Evolutionary conservation across 768 basidiomycete genomes (phyloP).

Genomic region (Suillus brevipes): DNA sequence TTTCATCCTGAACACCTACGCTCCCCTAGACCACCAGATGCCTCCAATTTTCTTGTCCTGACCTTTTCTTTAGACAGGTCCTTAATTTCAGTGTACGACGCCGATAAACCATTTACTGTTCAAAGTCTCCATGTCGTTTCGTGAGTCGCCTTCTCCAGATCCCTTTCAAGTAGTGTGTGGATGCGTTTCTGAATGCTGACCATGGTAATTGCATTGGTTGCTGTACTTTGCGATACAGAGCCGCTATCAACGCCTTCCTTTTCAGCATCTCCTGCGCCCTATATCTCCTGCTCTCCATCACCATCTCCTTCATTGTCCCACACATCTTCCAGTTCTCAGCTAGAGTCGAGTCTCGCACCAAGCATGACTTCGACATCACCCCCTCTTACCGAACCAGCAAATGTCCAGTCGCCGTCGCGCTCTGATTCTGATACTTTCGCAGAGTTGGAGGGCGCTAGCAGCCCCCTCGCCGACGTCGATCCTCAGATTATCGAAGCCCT

Average conservation of each 20-base stretch:
- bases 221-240: constrained; percentile 9
- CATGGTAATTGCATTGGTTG: constrained; percentile 6
- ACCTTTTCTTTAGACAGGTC: constrained; percentile 20
- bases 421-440: constrained; percentile 30
- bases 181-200: constrained; percentile 15
- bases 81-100: constrained; percentile 12
- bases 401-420: constrained; percentile 18
- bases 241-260: constrained; percentile 10
- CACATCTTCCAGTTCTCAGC: constrained; percentile 14
- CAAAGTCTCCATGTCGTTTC: constrained; percentile 12
- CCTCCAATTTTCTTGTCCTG: constrained; percentile 16
- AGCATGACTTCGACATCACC: constrained; percentile 10
- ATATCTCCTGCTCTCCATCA: constrained; percentile 17
- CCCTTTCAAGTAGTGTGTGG: constrained; percentile 5
- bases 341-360: constrained; percentile 15
- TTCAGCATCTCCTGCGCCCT: constrained; percentile 12
- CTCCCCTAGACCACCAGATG: constrained; percentile 36
- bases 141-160: constrained; percentile 12
- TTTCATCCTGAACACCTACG: constrained; percentile 13
- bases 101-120: constrained; percentile 15
- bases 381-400: constrained; percentile 17
- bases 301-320: constrained; percentile 15
- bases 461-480: constrained; percentile 54
- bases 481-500: constrained; percentile 83
- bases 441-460: constrained; percentile 28